Percentiles rank a stretch among this genome's conserved stretches.
phyloP scores from a whole-genome alignment of 164 flowering plant species.

The Litsea cubeba region DNA sequence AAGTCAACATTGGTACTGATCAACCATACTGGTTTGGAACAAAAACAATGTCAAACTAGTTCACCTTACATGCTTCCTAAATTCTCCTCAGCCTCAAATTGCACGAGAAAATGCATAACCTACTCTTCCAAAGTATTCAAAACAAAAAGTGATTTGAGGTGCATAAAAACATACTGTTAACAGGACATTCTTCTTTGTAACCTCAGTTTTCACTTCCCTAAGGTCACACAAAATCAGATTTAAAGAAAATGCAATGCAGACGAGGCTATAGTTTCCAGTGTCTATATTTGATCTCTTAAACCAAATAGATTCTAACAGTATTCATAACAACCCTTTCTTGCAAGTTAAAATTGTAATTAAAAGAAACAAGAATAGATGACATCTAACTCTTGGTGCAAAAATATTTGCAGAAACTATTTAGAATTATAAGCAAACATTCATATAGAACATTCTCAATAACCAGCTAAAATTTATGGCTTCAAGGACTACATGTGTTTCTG shows the following conservation, averaged over 20 bases:
- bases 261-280: not conserved
- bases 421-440: not conserved
- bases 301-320: not conserved
- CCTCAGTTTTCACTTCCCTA: not conserved
- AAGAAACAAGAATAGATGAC: too few species aligned
- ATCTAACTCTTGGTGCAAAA: not conserved
- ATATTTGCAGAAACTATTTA: not conserved
- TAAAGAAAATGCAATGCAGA: not conserved
- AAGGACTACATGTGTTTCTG: not conserved
- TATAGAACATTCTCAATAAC: not conserved
- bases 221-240: not conserved
- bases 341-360: too few species aligned
- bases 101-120: not conserved
- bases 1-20: too few species aligned
- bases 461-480: not conserved
- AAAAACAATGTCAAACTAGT: too few species aligned
- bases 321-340: too few species aligned
- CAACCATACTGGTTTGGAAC: too few species aligned
- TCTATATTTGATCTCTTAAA: not conserved
- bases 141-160: not conserved
- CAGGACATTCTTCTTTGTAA: not conserved
- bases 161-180: not conserved
- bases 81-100: too few species aligned
- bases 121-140: not conserved
- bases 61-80: too few species aligned